Conservation (phyloP, 805 yeast genomes). For the Ogataea glucozyma region DNA sequence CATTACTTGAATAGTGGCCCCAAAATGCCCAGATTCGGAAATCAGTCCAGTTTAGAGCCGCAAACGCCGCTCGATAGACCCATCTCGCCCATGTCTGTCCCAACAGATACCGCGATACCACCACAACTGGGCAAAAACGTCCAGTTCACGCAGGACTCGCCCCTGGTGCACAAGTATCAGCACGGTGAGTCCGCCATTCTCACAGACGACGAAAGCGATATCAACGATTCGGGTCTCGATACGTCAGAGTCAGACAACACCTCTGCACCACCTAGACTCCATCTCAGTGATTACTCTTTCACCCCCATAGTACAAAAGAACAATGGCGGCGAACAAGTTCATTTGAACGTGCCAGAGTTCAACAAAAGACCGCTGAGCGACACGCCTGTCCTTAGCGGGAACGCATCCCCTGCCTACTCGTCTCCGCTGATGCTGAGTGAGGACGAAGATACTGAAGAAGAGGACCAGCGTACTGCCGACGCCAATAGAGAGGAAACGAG, state of each 20-base stretch:
- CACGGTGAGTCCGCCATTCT: conserved; percentile 21
- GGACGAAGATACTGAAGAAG: conserved; percentile 30
- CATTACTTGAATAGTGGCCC: background rate
- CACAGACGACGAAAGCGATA: conserved; percentile 22
- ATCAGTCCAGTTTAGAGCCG: background rate
- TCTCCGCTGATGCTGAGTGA: conserved; percentile 31
- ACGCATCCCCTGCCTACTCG: conserved; percentile 50
- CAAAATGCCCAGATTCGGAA: conserved; percentile 1
- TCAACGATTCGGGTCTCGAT: background rate
- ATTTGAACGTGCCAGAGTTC: conserved; percentile 49
- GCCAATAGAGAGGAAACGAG: conserved; percentile 22
- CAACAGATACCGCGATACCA: background rate
- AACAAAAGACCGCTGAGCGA: conserved; percentile 73
- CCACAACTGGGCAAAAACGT: conserved; percentile 16
- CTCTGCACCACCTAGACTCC: background rate
- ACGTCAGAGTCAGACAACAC: too few species aligned
- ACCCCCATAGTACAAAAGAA: background rate
- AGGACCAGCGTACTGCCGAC: conserved; percentile 7
- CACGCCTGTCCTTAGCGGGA: conserved; percentile 64
- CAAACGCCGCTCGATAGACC: conserved; percentile 13
- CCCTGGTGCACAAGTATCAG: conserved; percentile 19
- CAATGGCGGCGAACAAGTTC: background rate
- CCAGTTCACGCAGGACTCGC: conserved; percentile 23
- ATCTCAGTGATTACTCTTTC: conserved; percentile 15
- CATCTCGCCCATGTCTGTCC: conserved; percentile 22